phyloP scores from a whole-genome alignment of 2,329 filamentous ascomycete species.

The Botrytis fragariae region DNA sequence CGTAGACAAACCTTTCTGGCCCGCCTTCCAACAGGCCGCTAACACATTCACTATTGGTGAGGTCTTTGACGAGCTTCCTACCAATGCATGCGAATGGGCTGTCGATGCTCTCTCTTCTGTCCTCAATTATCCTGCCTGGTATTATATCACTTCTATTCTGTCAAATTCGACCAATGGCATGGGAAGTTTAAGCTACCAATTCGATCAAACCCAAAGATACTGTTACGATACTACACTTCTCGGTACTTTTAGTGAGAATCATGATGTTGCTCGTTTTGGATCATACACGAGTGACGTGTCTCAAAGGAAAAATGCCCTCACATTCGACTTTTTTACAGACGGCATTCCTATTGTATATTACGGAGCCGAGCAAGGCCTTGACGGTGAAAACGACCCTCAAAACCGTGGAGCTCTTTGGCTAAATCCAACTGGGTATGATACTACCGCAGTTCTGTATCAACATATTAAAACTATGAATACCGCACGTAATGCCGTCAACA shows the following conservation, averaged over 20 bases:
- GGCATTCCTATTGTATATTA: slow-evolving; percentile 53
- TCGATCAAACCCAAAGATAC: slow-evolving; percentile 31
- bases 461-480: slow-evolving; percentile 44
- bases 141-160: slow-evolving; percentile 44
- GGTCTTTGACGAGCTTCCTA: slow-evolving; percentile 52
- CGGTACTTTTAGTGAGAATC: slow-evolving; percentile 45
- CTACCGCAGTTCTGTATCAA: slow-evolving; percentile 40
- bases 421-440: slow-evolving; percentile 40
- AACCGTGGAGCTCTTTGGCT: slow-evolving; percentile 48
- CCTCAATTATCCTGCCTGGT: slow-evolving; percentile 32
- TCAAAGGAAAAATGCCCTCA: slow-evolving; percentile 47
- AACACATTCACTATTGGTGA: slow-evolving; percentile 60
- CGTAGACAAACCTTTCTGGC: slow-evolving; percentile 52
- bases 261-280: slow-evolving; percentile 43
- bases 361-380: slow-evolving; percentile 51
- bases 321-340: slow-evolving; percentile 48
- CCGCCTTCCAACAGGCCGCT: slow-evolving; percentile 50
- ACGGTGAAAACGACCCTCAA: slow-evolving; percentile 39
- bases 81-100: slow-evolving; percentile 41
- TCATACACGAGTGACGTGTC: slow-evolving; percentile 27
- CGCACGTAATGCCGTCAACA: slow-evolving; percentile 40
- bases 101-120: slow-evolving; percentile 20
- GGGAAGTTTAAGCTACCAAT: slow-evolving; percentile 33
- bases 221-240: slow-evolving; percentile 42
- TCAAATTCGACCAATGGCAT: slow-evolving; percentile 35